phyloP scores from a whole-genome alignment of 2,329 filamentous ascomycete species.

The Phoma sp. region DNA sequence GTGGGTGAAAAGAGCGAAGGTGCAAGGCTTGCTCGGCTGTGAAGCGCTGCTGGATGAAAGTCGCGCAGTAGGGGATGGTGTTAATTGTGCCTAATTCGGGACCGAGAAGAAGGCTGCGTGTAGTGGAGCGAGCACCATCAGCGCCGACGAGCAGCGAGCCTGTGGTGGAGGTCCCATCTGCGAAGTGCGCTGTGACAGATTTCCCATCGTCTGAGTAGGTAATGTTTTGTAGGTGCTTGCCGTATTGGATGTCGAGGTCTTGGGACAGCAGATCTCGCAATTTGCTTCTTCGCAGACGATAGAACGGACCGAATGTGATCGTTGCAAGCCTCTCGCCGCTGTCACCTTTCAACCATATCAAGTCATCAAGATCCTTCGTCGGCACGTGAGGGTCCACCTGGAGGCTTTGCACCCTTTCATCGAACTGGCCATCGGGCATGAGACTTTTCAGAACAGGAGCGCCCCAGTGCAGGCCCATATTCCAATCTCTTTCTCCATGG shows the following conservation, averaged over 20 bases:
- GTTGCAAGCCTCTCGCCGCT: conserved; percentile 45
- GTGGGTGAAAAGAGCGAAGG: conserved; percentile 53
- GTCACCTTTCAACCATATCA: conserved; percentile 42
- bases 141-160: conserved; percentile 47
- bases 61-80: conserved; percentile 53
- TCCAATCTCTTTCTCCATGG: conserved; percentile 62
- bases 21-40: conserved; percentile 52
- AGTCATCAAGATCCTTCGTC: conserved; percentile 42
- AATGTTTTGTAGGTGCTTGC: conserved; percentile 48
- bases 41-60: conserved; percentile 53
- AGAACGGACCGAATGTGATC: conserved; percentile 44
- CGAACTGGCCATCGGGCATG: conserved; percentile 59
- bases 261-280: conserved; percentile 40
- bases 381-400: conserved; percentile 59
- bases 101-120: conserved; percentile 38
- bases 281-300: conserved; percentile 45
- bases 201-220: conserved; percentile 38
- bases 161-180: conserved; percentile 38
- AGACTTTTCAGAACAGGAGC: conserved; percentile 59
- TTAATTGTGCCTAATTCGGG: conserved; percentile 38
- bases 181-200: conserved; percentile 45
- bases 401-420: conserved; percentile 55
- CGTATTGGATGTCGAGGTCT: conserved; percentile 42
- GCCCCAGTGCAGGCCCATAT: conserved; percentile 68
- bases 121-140: conserved; percentile 44